Evolutionary conservation across 768 basidiomycete species (phyloP).

Genomic region (Lentinus brumalis): DNA sequence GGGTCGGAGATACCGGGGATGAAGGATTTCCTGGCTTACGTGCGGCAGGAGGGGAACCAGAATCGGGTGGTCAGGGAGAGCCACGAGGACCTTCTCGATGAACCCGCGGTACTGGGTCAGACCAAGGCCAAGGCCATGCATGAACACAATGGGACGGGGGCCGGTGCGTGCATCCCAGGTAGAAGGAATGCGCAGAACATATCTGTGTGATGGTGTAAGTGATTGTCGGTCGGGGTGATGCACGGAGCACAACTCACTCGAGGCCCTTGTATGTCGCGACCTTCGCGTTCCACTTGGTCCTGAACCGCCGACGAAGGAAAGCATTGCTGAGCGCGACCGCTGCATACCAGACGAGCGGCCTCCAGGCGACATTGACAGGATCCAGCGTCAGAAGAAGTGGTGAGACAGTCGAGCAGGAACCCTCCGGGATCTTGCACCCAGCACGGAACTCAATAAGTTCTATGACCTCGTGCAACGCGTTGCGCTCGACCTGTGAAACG

Average conservation of each 20-base stretch:
- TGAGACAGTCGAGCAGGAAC: slow-evolving; percentile 50
- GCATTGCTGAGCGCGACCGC: slow-evolving; percentile 52
- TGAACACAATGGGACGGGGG: slow-evolving; percentile 73
- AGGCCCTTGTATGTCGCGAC: slow-evolving; percentile 58
- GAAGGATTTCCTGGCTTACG: slow-evolving; percentile 84
- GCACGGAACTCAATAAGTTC: slow-evolving; percentile 70
- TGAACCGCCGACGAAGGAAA: slow-evolving; percentile 46
- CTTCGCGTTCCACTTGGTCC: slow-evolving; percentile 42
- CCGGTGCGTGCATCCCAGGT: slow-evolving; percentile 62
- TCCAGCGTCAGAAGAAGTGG: slow-evolving; percentile 80
- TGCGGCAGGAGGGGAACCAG: slow-evolving; percentile 82
- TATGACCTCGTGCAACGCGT: slow-evolving; percentile 60
- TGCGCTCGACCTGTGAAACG: slow-evolving; percentile 48
- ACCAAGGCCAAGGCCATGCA: slow-evolving; percentile 90
- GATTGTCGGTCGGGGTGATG: not conserved
- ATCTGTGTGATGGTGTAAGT: slow-evolving; percentile 43
- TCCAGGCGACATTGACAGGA: slow-evolving; percentile 63
- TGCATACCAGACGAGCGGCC: slow-evolving; percentile 70
- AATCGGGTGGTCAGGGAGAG: slow-evolving; percentile 68
- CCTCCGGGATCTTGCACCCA: slow-evolving; percentile 64
- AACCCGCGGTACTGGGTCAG: slow-evolving; percentile 69
- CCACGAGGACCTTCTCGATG: slow-evolving; percentile 56
- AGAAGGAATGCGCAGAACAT: slow-evolving; percentile 70
- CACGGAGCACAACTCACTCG: slow-evolving; percentile 52
- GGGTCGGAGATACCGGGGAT: slow-evolving; percentile 71